These are phyloP conservation scores for Fusarium subtropicale DNA, from an alignment of 2,329 filamentous ascomycete genomes.

Conservation along the genomic window DNA sequence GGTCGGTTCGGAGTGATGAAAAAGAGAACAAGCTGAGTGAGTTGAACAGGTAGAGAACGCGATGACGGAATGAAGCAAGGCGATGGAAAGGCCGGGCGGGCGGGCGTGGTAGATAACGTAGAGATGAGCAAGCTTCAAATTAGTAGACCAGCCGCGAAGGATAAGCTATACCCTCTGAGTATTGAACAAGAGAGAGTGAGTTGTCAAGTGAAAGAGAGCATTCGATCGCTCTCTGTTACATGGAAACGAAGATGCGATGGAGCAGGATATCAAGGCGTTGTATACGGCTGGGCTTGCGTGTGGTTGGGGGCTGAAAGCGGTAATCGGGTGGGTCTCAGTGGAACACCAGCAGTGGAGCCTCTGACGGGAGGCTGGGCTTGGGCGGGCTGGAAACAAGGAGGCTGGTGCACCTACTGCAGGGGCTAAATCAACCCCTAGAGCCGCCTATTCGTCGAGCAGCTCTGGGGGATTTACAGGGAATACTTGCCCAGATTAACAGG, in stretches of 20 bases:
- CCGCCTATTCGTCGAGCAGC: conserved; percentile 28
- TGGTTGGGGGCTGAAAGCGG: conserved; percentile 49
- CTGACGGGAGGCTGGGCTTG: conserved; percentile 47
- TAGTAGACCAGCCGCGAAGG: conserved; percentile 25
- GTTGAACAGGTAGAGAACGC: not conserved
- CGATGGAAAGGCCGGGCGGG: not conserved
- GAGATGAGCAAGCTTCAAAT: conserved; percentile 21
- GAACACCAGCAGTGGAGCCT: conserved; percentile 25
- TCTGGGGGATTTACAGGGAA: conserved; percentile 38
- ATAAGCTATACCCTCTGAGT: conserved; percentile 9
- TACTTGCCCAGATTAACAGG: conserved; percentile 31
- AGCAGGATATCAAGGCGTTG: conserved; percentile 44
- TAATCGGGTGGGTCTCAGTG: conserved; percentile 41
- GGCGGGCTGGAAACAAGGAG: conserved; percentile 49
- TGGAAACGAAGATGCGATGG: conserved; percentile 30
- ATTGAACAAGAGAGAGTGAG: conserved; percentile 28
- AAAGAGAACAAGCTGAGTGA: conserved; percentile 8
- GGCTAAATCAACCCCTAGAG: conserved; percentile 33
- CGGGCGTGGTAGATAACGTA: not conserved
- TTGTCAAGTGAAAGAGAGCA: conserved; percentile 23
- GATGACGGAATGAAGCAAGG: conserved; percentile 32
- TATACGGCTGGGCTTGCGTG: conserved; percentile 47
- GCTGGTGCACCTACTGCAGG: conserved; percentile 49
- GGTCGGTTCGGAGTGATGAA: conserved; percentile 10
- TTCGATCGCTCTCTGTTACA: conserved; percentile 27